Base-by-base conservation (phyloP, 768 basidiomycete species). In the Termitomyces sp. region DNA sequence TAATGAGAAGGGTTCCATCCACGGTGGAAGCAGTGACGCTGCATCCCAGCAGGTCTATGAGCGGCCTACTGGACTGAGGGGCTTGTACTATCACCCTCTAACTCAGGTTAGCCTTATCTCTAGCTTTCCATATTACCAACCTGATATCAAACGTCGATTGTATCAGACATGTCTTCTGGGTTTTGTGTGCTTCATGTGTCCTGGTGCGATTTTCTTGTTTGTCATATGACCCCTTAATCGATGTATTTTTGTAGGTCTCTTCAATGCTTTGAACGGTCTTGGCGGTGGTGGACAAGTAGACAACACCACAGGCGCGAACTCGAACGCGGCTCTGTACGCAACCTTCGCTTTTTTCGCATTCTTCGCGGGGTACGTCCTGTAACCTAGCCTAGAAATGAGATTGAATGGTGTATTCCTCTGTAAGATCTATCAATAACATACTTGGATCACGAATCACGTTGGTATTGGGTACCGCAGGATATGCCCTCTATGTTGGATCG, bases 201-300 rank as follows among this genome's bases (percentile, higher is more conserved):
- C 77, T 59, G 78, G 77, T 70, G 71, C 75, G 67, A 78, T 47
- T 59, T 27, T 19, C 23, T 27, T 9, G 34, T 51, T 52, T 35
- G 30, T 41, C 21, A n/a, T 25, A 11, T 45, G 46, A 32, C 25
- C 1, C 21, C 27, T 21, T 11, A 17, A 52, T 45, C 56, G 17
- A 58, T 46, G n/a, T 51, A 5, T 39, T 19, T 32, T 39, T n/a
- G 72, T 72, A 67, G 89, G 90, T 56, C 79, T 91, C 55, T 91
- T 89, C 72, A 93, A 91, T 64, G 84, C 89, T 0, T 73, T 91
- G 64, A 86, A 82, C 54, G 89, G 91, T 34, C 77, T 94, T 44
- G 91, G 92, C 4, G 90, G 79, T 44, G 89, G 87, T 45, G 91
- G 91, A 3, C 86, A 88, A 70, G 66, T 89, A 41, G 83, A 88